Conservation (phyloP, 2,329 filamentous ascomycete genomes). For the Lojkania enalia region DNA sequence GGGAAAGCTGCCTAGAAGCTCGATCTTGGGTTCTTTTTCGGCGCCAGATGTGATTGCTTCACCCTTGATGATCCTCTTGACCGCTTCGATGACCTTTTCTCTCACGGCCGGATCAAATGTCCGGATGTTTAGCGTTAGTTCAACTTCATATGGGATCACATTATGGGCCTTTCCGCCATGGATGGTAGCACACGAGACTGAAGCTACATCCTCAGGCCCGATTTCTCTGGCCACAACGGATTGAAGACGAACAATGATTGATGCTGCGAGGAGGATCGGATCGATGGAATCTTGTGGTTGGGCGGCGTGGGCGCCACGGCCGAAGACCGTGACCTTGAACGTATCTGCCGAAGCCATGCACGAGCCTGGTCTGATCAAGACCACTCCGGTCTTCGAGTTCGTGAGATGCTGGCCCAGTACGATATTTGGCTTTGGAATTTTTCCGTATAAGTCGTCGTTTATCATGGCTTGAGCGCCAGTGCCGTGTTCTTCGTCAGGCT, state of each 20-base stretch:
- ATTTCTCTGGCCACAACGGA: conserved; percentile 56
- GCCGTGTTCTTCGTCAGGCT: conserved; percentile 64
- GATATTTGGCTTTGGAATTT: conserved; percentile 55
- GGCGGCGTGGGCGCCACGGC: conserved; percentile 56
- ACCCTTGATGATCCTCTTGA: conserved; percentile 56
- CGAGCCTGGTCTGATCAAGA: conserved; percentile 18
- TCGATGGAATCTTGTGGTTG: conserved; percentile 44
- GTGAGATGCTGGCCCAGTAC: conserved; percentile 60
- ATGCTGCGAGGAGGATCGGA: conserved; percentile 57
- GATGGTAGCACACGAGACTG: conserved; percentile 58
- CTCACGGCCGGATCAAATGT: conserved; percentile 49
- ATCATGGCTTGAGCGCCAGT: conserved; percentile 63
- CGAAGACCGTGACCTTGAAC: conserved; percentile 52
- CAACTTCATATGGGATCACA: conserved; percentile 56
- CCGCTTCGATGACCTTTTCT: conserved; percentile 48
- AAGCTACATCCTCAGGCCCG: conserved; percentile 53
- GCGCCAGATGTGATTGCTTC: conserved; percentile 54
- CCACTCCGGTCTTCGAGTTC: conserved; percentile 28
- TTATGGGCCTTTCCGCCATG: conserved; percentile 60
- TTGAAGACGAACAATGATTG: conserved; percentile 58
- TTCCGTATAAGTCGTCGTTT: conserved; percentile 57
- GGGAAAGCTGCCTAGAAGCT: conserved; percentile 48
- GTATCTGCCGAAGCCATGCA: conserved; percentile 32
- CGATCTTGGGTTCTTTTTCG: conserved; percentile 39
- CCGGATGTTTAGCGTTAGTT: conserved; percentile 57